phyloP scores from a whole-genome alignment of 2,329 filamentous ascomycete species.

The Bipolaris oryzae region DNA sequence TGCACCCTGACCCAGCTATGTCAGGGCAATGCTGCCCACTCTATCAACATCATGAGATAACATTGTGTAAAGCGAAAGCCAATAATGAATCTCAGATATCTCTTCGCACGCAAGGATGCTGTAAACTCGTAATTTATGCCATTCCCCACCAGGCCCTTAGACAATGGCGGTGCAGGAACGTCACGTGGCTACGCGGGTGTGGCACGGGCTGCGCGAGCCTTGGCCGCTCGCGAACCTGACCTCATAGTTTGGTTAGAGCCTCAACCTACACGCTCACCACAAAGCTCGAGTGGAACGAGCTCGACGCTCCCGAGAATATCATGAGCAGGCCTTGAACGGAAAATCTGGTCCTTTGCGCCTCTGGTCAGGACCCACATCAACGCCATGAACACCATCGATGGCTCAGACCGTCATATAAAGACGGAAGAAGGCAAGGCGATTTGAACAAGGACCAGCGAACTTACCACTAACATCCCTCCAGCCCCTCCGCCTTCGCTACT shows the following conservation, averaged over 20 bases:
- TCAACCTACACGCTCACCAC: neutral
- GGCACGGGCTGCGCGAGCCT: slow-evolving; percentile 9
- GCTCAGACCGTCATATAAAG: slow-evolving; percentile 54
- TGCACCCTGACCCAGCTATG: neutral
- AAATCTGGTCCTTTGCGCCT: neutral
- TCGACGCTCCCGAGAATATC: neutral
- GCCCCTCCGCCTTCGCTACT: slow-evolving; percentile 78
- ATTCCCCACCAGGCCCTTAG: neutral
- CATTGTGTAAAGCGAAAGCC: neutral
- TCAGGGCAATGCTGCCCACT: neutral
- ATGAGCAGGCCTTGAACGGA: slow-evolving; percentile 1
- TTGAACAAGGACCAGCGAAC: neutral
- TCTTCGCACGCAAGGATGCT: neutral
- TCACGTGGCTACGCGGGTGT: slow-evolving; percentile 20
- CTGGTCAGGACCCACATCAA: neutral
- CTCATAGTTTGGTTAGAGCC: slow-evolving; percentile 10
- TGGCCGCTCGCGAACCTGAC: slow-evolving; percentile 19
- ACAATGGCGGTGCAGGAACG: neutral
- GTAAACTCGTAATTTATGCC: neutral
- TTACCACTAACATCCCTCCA: slow-evolving; percentile 32
- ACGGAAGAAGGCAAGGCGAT: slow-evolving; percentile 40
- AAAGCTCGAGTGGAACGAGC: neutral
- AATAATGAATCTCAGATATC: no score
- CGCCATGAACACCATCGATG: slow-evolving; percentile 70
- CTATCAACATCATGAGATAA: neutral